Evolutionary conservation across 108 stramenopile species (phyloP), one percentile per base, ranked within the genome.

Genomic region (Schizochytrium sp.): DNA sequence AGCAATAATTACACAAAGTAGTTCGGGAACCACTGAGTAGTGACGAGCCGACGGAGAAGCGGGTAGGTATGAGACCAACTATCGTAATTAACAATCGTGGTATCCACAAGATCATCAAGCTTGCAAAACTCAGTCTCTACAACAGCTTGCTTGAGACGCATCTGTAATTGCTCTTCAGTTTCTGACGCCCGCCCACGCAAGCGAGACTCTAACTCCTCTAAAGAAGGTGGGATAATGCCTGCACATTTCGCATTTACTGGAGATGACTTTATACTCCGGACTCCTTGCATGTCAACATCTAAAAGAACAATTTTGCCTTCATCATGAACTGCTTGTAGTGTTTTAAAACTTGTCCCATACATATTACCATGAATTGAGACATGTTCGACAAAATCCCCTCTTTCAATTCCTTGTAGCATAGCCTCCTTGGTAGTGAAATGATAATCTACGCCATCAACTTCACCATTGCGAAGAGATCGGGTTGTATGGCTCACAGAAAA

Each of bases 261-360:
- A 12, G 64, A 38, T 15, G 40, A 44, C 53, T 83, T 83, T 47
- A 83, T 83, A 53, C 76, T 83, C 50, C 76, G 53, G 15, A 83
- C 50, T 0, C 76, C 76, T 10, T 83, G 47, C 76, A 83, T 55
- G 76, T 83, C 76, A 47, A 83, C 76, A 53, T 83, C 76, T 53
- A 83, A n/a, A 53, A 83, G 15, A 47, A 55, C 76, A 12, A 83
- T 55, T 0, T 49, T 55, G 15, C 76, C 76, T n/a, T 55, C 50
- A 53, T 38, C 28, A 0, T 83, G 10, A n/a, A 83, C 53, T 13
- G 28, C 50, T 28, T 55, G 38, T 10, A 83, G 76, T 53, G 47
- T 53, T 1, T 40, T 17, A n/a, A 83, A 53, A 28, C 76, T 83
- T 10, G 76, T 83, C 45, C 76, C 76, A 28, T 83, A 83, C 76